phyloP scores from a whole-genome alignment of 495 filamentous ascomycete species.

The Penicillium crystallinum region DNA sequence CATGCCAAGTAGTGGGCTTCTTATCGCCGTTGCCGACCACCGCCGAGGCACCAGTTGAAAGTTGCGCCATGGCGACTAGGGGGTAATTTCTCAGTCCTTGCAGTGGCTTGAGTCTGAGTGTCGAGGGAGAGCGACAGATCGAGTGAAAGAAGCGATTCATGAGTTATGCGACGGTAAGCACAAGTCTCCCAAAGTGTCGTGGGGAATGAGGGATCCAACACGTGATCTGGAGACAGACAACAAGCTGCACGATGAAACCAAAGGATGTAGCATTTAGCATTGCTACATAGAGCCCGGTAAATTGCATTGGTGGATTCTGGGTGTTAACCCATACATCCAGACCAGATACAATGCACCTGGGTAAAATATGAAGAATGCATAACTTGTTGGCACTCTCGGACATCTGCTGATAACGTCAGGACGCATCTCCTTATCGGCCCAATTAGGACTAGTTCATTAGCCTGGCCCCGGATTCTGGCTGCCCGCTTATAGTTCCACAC shows the following conservation, averaged over 20 bases:
- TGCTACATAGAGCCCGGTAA: no score
- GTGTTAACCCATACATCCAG: no score
- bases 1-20: slow-evolving; percentile 48
- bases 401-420: no score
- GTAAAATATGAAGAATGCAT: no score
- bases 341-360: no score
- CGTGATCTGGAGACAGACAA: slow-evolving; percentile 10
- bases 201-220: slow-evolving; percentile 9
- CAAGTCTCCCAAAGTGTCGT: neutral
- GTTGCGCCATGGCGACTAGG: slow-evolving; percentile 18
- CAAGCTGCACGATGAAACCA: neutral
- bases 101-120: neutral
- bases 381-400: no score
- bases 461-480: no score
- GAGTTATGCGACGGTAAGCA: neutral
- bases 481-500: no score
- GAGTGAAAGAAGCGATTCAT: slow-evolving; percentile 19
- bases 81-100: neutral
- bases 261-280: neutral
- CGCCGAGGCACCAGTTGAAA: slow-evolving; percentile 17
- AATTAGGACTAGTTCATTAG: no score
- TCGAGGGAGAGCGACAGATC: slow-evolving; percentile 12
- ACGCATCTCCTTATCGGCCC: no score
- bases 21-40: slow-evolving; percentile 4
- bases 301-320: no score